Evolutionary conservation across 805 yeast genomes (phyloP), one percentile per base, ranked within the genome.

Genomic region (Starmera dryadoides): DNA sequence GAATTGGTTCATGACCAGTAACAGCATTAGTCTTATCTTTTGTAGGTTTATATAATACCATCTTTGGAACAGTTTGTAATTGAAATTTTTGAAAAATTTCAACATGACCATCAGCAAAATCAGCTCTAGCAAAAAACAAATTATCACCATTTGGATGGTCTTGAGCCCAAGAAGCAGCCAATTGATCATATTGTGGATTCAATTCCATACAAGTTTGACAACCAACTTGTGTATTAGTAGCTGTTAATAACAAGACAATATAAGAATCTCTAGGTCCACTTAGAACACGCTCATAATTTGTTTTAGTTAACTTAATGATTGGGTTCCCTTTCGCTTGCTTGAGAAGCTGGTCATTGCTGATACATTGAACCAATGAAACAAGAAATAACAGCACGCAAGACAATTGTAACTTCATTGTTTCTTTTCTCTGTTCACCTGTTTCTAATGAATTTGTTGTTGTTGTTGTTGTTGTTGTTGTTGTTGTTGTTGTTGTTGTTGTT

Each of bases 11-110:
- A 40, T 45, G 59, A 4, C 50, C 42, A 6, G 58, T 56, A 34
- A 50, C 40, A 19, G 58, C 56, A 34, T 69, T 74, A 6, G 73
- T 75, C 33, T 31, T 31, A 15, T 64, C 58, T 1, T 56, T 55
- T 11, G 77, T 66, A 17, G 89, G 84, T 1, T 67, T 59, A 57
- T 76, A 82, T 41, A 81, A 55, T 58, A 66, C 80, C 34, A 88
- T 53, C 53, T 84, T 79, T 23, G 98, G 98, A 21, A 91, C 95
- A 40, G 79, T 78, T 48, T 75, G 74, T 50, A 91, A 61, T 26
- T 71, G 57, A 56, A 65, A 68, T 18, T 45, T 53, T 39, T 57
- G 56, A 52, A 68, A 66, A 7, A 65, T 52, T 48, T 82, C 64
- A 14, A 65, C 62, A 49, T 70, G 71, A 14, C 79, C 69, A 35